Evolutionary conservation across 2,329 filamentous ascomycete species (phyloP).

Genomic region (Clarireedia monteithiana): DNA sequence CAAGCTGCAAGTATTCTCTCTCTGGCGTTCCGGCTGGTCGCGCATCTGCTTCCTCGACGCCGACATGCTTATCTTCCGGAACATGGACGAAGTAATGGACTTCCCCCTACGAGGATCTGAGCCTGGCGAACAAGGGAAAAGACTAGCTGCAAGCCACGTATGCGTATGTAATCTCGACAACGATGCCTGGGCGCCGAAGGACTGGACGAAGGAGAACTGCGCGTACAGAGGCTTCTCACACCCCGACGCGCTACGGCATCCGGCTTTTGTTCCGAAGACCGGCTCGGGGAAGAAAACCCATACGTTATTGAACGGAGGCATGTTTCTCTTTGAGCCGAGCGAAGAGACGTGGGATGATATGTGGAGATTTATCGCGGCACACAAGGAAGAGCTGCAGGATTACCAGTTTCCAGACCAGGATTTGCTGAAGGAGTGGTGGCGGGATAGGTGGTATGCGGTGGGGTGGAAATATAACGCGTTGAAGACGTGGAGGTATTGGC

Average conservation of each 20-base stretch:
- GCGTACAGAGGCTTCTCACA: slow-evolving; percentile 36
- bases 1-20: slow-evolving; percentile 70
- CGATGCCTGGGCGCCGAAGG: slow-evolving; percentile 64
- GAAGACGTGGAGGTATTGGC: slow-evolving; percentile 43
- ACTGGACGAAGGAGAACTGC: slow-evolving; percentile 54
- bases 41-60: slow-evolving; percentile 75
- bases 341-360: slow-evolving; percentile 32
- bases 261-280: background rate
- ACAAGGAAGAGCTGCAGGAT: slow-evolving; percentile 8
- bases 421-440: slow-evolving; percentile 45
- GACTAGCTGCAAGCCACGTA: slow-evolving; percentile 66
- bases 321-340: slow-evolving; percentile 42
- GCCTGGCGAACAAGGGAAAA: background rate
- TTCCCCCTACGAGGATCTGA: slow-evolving; percentile 43
- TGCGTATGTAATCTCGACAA: slow-evolving; percentile 76
- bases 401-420: slow-evolving; percentile 51
- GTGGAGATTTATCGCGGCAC: slow-evolving; percentile 25
- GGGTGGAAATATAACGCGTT: slow-evolving; percentile 55
- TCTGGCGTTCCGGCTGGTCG: slow-evolving; percentile 55
- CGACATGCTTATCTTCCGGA: slow-evolving; percentile 72
- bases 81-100: slow-evolving; percentile 87
- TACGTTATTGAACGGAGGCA: slow-evolving; percentile 41
- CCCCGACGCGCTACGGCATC: background rate
- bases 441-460: slow-evolving; percentile 44
- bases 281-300: slow-evolving; percentile 24